Conservation (phyloP, 78 protist genomes). For the Cavenderia fasciculata region DNA sequence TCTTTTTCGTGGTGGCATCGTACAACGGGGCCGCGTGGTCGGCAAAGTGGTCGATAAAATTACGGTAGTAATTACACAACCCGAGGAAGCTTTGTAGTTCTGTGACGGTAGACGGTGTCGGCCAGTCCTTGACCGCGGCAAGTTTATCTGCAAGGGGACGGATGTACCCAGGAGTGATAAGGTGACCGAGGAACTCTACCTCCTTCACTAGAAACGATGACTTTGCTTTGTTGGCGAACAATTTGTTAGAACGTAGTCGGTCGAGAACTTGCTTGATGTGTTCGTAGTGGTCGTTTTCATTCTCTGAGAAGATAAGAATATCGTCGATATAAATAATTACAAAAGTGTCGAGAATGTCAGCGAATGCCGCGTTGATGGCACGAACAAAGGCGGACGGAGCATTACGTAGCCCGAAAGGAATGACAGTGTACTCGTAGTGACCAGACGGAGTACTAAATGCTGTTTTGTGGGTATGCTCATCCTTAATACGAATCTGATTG, state of each 20-base stretch:
- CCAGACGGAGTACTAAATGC: conserved; percentile 49
- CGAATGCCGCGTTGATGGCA: background rate
- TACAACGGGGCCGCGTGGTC: too few relatives aligned
- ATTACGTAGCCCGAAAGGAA: conserved; percentile 60
- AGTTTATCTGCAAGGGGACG: background rate
- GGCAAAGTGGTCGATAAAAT: too few relatives aligned
- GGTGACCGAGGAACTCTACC: background rate
- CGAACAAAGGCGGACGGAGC: conserved; percentile 14
- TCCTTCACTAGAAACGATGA: background rate
- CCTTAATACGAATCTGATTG: conserved; percentile 6
- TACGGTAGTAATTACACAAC: background rate
- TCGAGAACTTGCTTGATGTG: background rate
- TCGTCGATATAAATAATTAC: conserved; percentile 44
- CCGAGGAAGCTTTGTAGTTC: background rate
- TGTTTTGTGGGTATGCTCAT: background rate
- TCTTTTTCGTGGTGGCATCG: background rate
- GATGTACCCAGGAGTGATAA: background rate
- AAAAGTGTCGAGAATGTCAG: background rate
- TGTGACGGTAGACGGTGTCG: background rate
- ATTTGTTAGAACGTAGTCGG: background rate
- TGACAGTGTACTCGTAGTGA: background rate
- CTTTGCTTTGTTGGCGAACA: background rate
- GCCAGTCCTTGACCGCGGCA: background rate
- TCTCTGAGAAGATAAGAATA: conserved; percentile 17
- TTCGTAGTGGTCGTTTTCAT: background rate